Evolutionary conservation across 2,329 filamentous ascomycete genomes (phyloP), one percentile per base, ranked within the genome.

Genomic region (Dothistroma pini): DNA sequence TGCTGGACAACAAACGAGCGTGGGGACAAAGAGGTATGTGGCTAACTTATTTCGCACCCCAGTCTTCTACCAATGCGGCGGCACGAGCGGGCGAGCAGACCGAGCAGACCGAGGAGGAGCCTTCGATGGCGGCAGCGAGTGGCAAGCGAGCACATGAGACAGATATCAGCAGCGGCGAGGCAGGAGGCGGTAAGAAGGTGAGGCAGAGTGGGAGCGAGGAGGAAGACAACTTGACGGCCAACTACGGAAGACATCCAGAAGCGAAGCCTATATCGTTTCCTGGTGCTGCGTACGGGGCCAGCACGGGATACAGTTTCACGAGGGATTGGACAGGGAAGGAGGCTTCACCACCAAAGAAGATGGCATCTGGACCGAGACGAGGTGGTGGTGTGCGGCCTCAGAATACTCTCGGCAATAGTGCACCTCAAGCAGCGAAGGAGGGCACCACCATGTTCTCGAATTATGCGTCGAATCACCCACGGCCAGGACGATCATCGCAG

Each of bases 361-460:
- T 54, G 57, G 34, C 34, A 16, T 25, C 31, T 25, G 22, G 25
- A 29, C 25, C n/a, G 7, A 34, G 19, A 14, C 34, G 50, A 5
- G n/a, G 48, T 29, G 48, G 3, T 44, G 51, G 38, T 1, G 47
- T 58, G 14, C 31, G 29, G 34, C 44, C 44, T 3, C 2, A 7
- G 22, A 53, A 62, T 47, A 58, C 59, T 7, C 29, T 62, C 44
- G 10, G 19, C 44, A 41, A 58, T 11, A 11, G 16, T 29, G 38
- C 61, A 41, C 41, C 51, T 31, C 63, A 66, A 52, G 48, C 59
- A 34, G 50, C 56, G 2, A 53, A 53, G 54, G 61, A 58, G 62
- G 10, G 25, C 35, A 22, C 61, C 29, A 12, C 16, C 11, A 53
- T 32, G 5, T 53, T 35, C 31, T 16, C 10, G 6, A 16, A 35